Conservation (phyloP, 2,329 filamentous ascomycete genomes). For the Cladosporium sp. region DNA sequence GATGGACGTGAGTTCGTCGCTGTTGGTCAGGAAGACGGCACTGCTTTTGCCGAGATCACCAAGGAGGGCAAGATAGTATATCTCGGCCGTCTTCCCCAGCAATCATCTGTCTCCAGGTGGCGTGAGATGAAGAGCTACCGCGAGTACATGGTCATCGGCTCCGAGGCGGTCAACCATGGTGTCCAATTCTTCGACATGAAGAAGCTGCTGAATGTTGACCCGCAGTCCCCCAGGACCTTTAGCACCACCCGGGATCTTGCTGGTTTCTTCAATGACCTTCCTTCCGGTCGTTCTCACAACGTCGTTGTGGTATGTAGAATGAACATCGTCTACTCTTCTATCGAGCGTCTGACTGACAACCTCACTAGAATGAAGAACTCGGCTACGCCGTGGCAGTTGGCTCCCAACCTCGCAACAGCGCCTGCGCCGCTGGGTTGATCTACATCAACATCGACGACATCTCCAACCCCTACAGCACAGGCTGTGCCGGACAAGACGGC, state of each 20-base stretch:
- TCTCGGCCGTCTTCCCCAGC: conserved; percentile 50
- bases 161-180: conserved; percentile 48
- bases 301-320: conserved; percentile 40
- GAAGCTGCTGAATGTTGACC: conserved; percentile 49
- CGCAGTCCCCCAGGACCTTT: conserved; percentile 40
- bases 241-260: conserved; percentile 38
- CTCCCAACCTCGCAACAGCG: conserved; percentile 37
- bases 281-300: conserved; percentile 48
- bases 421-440: conserved; percentile 47
- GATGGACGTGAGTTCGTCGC: conserved; percentile 53
- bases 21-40: conserved; percentile 50
- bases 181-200: conserved; percentile 62
- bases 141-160: conserved; percentile 41
- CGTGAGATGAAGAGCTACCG: conserved; percentile 48
- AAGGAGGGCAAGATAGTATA: conserved; percentile 48
- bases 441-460: conserved; percentile 51
- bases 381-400: conserved; percentile 42
- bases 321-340: background rate
- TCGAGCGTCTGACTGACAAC: background rate
- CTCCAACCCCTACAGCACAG: conserved; percentile 46
- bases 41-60: conserved; percentile 53
- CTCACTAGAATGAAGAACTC: conserved; percentile 38
- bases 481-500: conserved; percentile 48
- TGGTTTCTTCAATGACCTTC: conserved; percentile 37
- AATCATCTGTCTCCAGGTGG: conserved; percentile 45